These are phyloP conservation scores for Mimosa bimucronata DNA, from an alignment of 306 rosid species.

Conservation along the genomic window DNA sequence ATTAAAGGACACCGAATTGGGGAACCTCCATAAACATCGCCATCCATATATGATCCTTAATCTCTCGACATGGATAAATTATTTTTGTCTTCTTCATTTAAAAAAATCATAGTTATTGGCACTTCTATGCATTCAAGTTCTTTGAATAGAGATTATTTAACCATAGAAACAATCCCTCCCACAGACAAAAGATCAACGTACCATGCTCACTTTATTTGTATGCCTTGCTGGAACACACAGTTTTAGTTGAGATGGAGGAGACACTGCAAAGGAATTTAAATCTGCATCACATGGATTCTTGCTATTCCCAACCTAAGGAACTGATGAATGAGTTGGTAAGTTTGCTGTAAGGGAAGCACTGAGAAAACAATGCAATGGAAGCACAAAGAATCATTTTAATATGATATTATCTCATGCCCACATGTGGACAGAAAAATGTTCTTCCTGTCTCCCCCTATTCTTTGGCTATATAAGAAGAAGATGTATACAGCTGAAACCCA, in stretches of 20 bases:
- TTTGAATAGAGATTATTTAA: neutral
- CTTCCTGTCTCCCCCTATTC: too few relatives aligned
- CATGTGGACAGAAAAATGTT: constrained; percentile 26
- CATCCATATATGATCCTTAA: too few relatives aligned
- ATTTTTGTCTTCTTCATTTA: too few relatives aligned
- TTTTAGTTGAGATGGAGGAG: constrained; percentile 5
- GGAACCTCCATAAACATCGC: too few relatives aligned
- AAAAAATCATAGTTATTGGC: neutral
- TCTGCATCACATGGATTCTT: neutral
- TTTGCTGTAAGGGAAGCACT: neutral
- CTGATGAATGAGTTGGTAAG: neutral
- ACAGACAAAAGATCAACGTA: neutral
- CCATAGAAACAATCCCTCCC: neutral
- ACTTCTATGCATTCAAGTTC: neutral
- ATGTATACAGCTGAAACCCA: constrained; percentile 24
- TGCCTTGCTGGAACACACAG: too few relatives aligned
- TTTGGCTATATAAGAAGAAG: constrained; percentile 39
- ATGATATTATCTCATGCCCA: constrained; percentile 8
- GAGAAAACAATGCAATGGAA: too few relatives aligned
- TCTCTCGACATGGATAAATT: too few relatives aligned
- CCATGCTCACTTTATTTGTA: neutral
- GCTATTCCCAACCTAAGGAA: neutral
- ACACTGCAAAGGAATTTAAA: neutral
- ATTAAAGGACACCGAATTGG: neutral
- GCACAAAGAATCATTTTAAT: too few relatives aligned